Base-by-base conservation (phyloP, 2,329 filamentous ascomycete species). In the Monosporascus sp. region DNA sequence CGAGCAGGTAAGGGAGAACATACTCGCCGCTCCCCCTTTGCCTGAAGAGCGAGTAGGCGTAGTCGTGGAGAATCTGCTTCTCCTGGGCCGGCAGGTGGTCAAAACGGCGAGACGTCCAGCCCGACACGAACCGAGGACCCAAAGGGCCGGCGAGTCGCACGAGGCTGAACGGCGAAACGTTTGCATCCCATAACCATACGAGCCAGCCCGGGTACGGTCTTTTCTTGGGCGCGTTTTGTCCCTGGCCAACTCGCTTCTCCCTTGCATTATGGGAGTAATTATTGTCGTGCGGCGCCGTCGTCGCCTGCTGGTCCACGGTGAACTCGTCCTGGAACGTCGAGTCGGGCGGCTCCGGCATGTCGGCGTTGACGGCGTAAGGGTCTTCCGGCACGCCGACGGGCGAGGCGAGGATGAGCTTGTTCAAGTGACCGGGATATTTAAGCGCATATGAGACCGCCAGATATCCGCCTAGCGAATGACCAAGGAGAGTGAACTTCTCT, bases 321-420 rank as follows among this genome's bases (percentile, higher is more conserved):
- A 96, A 88, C 62, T 96, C 91, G 65, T 86, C 88, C 44, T 81
- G 81, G 61, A 95, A 73, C 0, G 86, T 87, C 3, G 89, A 91
- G 8, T 86, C 82, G 37, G 78, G 75, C 1, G 88, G 87, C 50
- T 93, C 89, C 1, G 92, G 89, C 76, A 97, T 84, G 2, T 85
- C 85, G 11, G 89, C 86, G 60, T 82, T 85, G 54, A 94, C 85
- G 5, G 93, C 94, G 64, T 93, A 93, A 0, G 94, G 94, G 64
- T 99, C 91, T 67, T 96, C 92, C 2, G 94, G 94, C 7, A 99
- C 88, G 20, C 94, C 94, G 20, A 97, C 94, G 0, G 94, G 94
- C 0, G 91, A 96, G 0, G 91, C 94, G 31, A 99, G 81, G 58
- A 99, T 96, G 57, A 99, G 82, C 74, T 99, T 99, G 74, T 99